Evolutionary conservation across 768 basidiomycete species (phyloP).

Genomic region (Lactarius akahatsu): DNA sequence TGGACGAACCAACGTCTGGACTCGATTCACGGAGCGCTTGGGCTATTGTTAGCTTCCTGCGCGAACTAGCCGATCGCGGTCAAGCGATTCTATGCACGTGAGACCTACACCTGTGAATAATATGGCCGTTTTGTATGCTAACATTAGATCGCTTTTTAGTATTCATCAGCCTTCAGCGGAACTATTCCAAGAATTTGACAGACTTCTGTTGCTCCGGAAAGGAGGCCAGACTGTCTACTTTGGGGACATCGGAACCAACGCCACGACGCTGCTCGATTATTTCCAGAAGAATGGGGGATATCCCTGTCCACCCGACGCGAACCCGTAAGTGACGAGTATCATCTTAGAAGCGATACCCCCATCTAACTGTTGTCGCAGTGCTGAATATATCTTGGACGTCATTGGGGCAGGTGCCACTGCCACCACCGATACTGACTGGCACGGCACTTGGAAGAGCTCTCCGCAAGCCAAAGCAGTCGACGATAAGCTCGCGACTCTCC

Average conservation of each 20-base stretch:
- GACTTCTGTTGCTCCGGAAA: conserved; percentile 69
- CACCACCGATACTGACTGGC: conserved; percentile 79
- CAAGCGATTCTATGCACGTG: conserved; percentile 89
- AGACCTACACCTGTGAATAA: conserved; percentile 31
- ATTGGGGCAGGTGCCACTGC: conserved; percentile 81
- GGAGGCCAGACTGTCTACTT: conserved; percentile 89
- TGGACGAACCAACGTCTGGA: conserved; percentile 87
- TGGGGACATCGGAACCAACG: conserved; percentile 80
- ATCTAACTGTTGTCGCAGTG: conserved; percentile 25
- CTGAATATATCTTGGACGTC: conserved; percentile 75
- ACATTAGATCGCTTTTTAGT: neutral
- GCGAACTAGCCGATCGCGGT: conserved; percentile 73
- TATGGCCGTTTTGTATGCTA: neutral
- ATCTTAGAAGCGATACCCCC: neutral
- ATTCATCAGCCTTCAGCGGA: conserved; percentile 76
- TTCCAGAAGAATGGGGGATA: conserved; percentile 70
- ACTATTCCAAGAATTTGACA: conserved; percentile 81
- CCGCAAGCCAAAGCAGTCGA: conserved; percentile 44
- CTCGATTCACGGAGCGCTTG: conserved; percentile 86
- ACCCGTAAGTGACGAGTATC: conserved; percentile 44
- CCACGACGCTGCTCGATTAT: conserved; percentile 66
- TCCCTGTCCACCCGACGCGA: conserved; percentile 69
- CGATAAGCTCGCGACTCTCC: conserved; percentile 43
- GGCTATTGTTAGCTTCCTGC: conserved; percentile 75
- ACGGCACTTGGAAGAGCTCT: conserved; percentile 78